Evolutionary conservation across 2,329 filamentous ascomycete genomes (phyloP).

Genomic region (Sclerotinia glacialis): DNA sequence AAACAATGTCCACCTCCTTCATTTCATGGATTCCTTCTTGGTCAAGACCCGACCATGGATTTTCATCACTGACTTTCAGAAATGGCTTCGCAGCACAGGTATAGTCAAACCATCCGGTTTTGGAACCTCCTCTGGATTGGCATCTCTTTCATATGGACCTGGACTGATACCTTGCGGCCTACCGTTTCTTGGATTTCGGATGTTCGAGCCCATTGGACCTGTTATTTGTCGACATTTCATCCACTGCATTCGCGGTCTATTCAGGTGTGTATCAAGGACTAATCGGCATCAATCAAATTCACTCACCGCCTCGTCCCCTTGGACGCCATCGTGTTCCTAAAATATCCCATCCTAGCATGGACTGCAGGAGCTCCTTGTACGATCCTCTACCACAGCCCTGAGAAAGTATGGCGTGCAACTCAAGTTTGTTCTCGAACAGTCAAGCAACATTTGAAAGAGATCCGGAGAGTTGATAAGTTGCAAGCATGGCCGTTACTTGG

Average conservation of each 20-base stretch:
- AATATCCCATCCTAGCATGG: neutral
- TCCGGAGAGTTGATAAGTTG: neutral
- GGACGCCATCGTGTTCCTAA: neutral
- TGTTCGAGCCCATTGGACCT: conserved; percentile 9
- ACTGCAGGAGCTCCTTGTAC: neutral
- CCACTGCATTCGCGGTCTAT: neutral
- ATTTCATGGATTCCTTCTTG: conserved; percentile 18
- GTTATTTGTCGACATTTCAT: neutral
- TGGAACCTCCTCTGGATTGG: conserved; percentile 17
- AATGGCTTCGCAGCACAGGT: conserved; percentile 20
- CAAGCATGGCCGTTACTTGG: neutral
- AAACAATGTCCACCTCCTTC: conserved; percentile 9
- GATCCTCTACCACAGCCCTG: neutral
- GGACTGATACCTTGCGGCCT: conserved; percentile 13
- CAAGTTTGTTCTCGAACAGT: neutral
- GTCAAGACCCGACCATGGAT: conserved; percentile 23
- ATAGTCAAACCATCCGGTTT: conserved; percentile 20
- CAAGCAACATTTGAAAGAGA: neutral
- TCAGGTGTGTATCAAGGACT: conserved; percentile 20
- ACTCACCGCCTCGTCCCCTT: neutral
- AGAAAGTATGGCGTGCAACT: neutral
- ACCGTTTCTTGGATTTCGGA: conserved; percentile 4
- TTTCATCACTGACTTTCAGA: conserved; percentile 17
- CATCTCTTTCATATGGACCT: conserved; percentile 8
- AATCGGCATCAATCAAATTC: neutral